Evolutionary conservation across 2,329 filamentous ascomycete genomes (phyloP), one percentile per base, ranked within the genome.

Genomic region (Epichloe festucae): DNA sequence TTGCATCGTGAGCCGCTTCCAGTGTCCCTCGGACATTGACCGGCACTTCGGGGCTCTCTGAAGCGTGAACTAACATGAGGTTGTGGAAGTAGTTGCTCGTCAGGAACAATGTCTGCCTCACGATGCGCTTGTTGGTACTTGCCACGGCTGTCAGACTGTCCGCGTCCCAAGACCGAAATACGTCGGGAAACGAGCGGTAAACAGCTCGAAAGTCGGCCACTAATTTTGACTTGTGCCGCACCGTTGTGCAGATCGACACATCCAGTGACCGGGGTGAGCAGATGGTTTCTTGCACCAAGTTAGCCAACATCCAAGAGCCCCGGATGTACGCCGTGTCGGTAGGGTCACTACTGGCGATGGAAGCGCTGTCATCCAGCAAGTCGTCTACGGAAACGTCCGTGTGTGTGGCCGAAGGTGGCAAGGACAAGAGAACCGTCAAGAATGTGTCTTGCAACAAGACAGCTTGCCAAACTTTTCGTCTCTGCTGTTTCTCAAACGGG

Each of bases 51-150:
- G 74, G 65, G 56, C 83, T 82, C 60, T 86, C 83, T 14, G 82
- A 84, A 0, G 83, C 82, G 59, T 89, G 83, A 19, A 90, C 77
- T 10, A 89, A 71, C 85, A 89, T 89, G 23, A 90, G 73, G 63
- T 87, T 89, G 63, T 91, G 87, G 66, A 83, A 87, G 67, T 88
- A 90, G 62, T 89, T 90, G 64, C 81, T 86, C n/a, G 82, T 85
- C 34, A 90, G 70, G 61, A 89, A 90, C 5, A 91, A 68, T 17
- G 85, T 88, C 65, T 91, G 87, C 1, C 85, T 74, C 15, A 87
- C 79, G 1, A 82, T 75, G 6, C 87, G 77, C 54, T 82, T 82
- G 60, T 85, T 82, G 2, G 67, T 75, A 44, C 69, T 68, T 1
- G 79, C 77, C 48, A 84, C 70, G 15, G 73, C 69, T 7, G 75